Evolutionary conservation across 305 asterid genomes (phyloP), one percentile per base, ranked within the genome.

Genomic region (Caryopteris hybrid): DNA sequence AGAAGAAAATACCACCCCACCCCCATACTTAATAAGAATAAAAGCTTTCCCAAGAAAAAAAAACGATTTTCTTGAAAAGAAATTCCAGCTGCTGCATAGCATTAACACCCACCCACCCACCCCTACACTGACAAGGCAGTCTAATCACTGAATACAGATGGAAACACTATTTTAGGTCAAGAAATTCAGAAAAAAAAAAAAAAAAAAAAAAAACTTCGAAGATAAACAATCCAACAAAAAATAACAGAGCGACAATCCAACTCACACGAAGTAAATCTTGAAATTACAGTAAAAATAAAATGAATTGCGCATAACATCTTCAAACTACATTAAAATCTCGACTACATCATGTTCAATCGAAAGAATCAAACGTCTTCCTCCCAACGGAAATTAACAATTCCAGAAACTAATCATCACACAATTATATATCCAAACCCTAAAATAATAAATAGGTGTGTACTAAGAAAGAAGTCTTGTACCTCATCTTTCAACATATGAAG

Each of bases 401-500:
- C 23, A 55, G 11, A 7, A 4, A 43, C 50, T 14, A 43, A 16
- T 48, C 54, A 51, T 41, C 2, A 45, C 4, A 31, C 39, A 68
- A 20, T 39, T 18, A 61, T 5, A 61, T 16, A 52, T 18, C 13
- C 8, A 4, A 10, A 54, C 34, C 34, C 53, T 13, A 38, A 55
- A 55, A 69, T 3, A 12, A 8, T 0, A 14, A 67, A 17, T 13
- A 31, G 2, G 3, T 6, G 29, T 3, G 6, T 2, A 63, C 14
- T 29, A 42, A 22, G 10, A 61, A 13, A 17, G 13, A 4, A 8
- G 3, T 2, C 12, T 9, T 13, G 1, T 29, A 89, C 91, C 93
- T 87, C 95, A 53, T 87, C 89, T 68, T 79, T 87, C 84, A 89
- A 74, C 96, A 89, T 84, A 31, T 83, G 85, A 55, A 89, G 95